Conservation (phyloP, 2,329 filamentous ascomycete species). For the Fusarium virguliforme region DNA sequence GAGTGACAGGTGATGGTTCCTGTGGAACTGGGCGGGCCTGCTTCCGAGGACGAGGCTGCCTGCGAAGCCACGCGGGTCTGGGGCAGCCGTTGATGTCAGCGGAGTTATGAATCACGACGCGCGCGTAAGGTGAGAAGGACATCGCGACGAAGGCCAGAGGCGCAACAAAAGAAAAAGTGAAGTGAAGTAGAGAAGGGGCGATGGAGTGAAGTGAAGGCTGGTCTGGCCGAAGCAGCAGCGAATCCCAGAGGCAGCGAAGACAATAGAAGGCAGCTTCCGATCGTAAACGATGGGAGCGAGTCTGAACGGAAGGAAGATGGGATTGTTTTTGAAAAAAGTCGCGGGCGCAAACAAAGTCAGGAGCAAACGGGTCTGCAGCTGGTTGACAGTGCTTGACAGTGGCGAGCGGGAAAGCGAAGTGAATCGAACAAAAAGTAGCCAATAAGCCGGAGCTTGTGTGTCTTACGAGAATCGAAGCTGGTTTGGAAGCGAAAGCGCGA, state of each 20-base stretch:
- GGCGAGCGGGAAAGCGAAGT: constrained; percentile 8
- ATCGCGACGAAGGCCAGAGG: constrained; percentile 14
- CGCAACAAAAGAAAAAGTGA: constrained; percentile 4
- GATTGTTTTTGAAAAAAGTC: constrained; percentile 11
- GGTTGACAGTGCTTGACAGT: constrained; percentile 30
- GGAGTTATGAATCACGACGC: constrained; percentile 21
- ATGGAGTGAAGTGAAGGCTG: constrained; percentile 11
- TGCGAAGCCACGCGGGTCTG: constrained; percentile 26
- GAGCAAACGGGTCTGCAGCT: constrained; percentile 27
- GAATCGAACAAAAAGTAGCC: constrained; percentile 20
- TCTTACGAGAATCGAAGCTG: constrained; percentile 33
- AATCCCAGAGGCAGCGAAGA: constrained; percentile 8
- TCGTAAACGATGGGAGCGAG: constrained; percentile 18
- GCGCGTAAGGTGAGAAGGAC: constrained; percentile 29
- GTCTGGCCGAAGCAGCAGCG: constrained; percentile 9
- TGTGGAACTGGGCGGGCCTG: constrained; percentile 13
- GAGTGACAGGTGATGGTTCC: constrained; percentile 25
- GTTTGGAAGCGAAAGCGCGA: constrained; percentile 14
- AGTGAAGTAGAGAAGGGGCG: constrained; percentile 9
- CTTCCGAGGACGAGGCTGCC: constrained; percentile 27
- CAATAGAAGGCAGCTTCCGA: background rate
- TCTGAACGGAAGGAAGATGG: background rate
- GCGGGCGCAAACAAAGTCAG: constrained; percentile 16
- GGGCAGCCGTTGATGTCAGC: constrained; percentile 32
- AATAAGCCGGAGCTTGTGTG: background rate